phyloP scores from a whole-genome alignment of 2,329 filamentous ascomycete genomes.

The Stagonosporopsis cucurbitacearum region DNA sequence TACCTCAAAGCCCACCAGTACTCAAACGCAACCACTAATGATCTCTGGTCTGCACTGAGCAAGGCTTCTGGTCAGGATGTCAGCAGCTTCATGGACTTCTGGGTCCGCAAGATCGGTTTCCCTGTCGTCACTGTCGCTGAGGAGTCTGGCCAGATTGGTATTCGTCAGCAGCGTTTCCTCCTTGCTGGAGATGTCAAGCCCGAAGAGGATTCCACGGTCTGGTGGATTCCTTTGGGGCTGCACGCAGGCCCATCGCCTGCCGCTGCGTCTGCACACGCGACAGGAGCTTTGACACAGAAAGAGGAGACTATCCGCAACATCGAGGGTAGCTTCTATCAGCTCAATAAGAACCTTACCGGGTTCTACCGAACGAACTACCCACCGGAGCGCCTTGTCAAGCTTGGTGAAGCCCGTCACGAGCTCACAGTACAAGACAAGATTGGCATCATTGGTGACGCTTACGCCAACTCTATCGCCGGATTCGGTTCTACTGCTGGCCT shows the following conservation, averaged over 20 bases:
- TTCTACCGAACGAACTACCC: slow-evolving; percentile 96
- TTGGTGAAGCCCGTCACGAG: slow-evolving; percentile 76
- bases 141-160: slow-evolving; percentile 77
- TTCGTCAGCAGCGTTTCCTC: slow-evolving; percentile 89
- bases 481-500: slow-evolving; percentile 82
- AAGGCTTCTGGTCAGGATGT: slow-evolving; percentile 89
- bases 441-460: slow-evolving; percentile 86
- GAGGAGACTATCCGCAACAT: slow-evolving; percentile 77
- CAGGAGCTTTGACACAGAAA: slow-evolving; percentile 75
- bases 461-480: slow-evolving; percentile 86
- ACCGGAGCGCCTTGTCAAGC: slow-evolving; percentile 77
- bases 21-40: slow-evolving; percentile 86
- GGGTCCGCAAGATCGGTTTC: slow-evolving; percentile 96
- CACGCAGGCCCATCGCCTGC: slow-evolving; percentile 69
- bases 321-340: slow-evolving; percentile 85
- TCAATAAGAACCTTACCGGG: slow-evolving; percentile 87
- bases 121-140: slow-evolving; percentile 87
- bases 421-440: slow-evolving; percentile 90
- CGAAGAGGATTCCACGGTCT: slow-evolving; percentile 88
- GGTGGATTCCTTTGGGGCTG: slow-evolving; percentile 93
- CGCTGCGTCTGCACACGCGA: slow-evolving; percentile 66
- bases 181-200: slow-evolving; percentile 89
- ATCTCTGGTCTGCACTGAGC: slow-evolving; percentile 87
- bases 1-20: slow-evolving; percentile 91
- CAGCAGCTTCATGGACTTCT: slow-evolving; percentile 85